Conservation (phyloP, 2,329 filamentous ascomycete species). For the Epichloe uncinata region DNA sequence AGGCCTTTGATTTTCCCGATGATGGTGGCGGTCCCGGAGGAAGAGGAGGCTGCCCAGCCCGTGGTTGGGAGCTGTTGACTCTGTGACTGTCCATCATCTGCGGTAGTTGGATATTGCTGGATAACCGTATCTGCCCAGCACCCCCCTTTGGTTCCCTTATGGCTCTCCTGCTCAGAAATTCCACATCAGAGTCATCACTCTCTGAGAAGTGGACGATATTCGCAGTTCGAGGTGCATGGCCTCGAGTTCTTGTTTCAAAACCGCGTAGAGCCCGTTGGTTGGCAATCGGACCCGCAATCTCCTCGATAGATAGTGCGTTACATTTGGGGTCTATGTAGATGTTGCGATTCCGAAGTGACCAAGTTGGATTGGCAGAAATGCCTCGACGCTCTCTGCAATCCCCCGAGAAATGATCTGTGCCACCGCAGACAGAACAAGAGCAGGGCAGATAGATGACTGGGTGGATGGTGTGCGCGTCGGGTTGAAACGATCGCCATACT, state of each 20-base stretch:
- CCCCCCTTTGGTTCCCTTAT: slow-evolving; percentile 16
- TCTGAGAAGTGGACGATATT: slow-evolving; percentile 30
- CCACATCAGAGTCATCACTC: slow-evolving; percentile 31
- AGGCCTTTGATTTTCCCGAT: slow-evolving; percentile 11
- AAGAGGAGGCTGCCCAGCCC: slow-evolving; percentile 21
- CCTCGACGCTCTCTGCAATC: slow-evolving; percentile 31
- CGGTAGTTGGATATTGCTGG: slow-evolving; percentile 28
- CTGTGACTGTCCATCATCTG: slow-evolving; percentile 9
- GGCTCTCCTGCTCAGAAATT: slow-evolving; percentile 25
- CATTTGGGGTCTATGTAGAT: slow-evolving; percentile 36
- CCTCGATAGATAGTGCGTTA: slow-evolving; percentile 24
- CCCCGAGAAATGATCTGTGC: slow-evolving; percentile 38
- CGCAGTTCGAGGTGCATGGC: slow-evolving; percentile 22
- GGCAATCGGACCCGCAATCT: slow-evolving; percentile 12
- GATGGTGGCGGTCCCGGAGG: slow-evolving; percentile 26
- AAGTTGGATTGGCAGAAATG: slow-evolving; percentile 28
- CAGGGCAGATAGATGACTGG: slow-evolving; percentile 37
- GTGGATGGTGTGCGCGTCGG: slow-evolving; percentile 24
- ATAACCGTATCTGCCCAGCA: slow-evolving; percentile 24
- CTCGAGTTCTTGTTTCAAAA: slow-evolving; percentile 20
- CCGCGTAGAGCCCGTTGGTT: slow-evolving; percentile 11
- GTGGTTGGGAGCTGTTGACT: slow-evolving; percentile 8
- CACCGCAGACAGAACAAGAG: slow-evolving; percentile 45
- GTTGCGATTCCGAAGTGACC: slow-evolving; percentile 35
- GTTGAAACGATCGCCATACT: slow-evolving; percentile 45